Conservation (phyloP, 2,329 filamentous ascomycete genomes). For the Nigrospora oryzae region DNA sequence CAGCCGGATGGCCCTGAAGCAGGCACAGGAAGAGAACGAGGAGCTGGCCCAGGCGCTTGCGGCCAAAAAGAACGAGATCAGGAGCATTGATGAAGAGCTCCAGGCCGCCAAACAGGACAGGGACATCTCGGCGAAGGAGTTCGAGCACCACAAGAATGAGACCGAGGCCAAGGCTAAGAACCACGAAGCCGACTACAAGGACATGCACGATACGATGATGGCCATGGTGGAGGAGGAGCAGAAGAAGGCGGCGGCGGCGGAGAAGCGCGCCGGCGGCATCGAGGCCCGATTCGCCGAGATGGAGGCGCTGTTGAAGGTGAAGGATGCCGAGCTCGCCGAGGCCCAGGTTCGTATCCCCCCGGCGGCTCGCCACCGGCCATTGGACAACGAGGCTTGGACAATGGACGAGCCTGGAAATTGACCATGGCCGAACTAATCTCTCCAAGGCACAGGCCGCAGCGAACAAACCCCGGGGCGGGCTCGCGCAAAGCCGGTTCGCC, state of each 20-base stretch:
- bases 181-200: conserved; percentile 51
- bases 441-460: conserved; percentile 10
- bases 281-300: conserved; percentile 24
- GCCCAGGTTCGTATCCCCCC: conserved; percentile 36
- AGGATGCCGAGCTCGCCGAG: conserved; percentile 56
- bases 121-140: conserved; percentile 33
- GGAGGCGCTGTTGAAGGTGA: conserved; percentile 38
- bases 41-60: conserved; percentile 14
- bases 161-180: conserved; percentile 44
- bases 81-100: conserved; percentile 10
- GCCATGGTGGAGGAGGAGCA: conserved; percentile 51
- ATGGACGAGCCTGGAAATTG: no score
- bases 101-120: conserved; percentile 24
- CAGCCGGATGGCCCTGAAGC: conserved; percentile 25
- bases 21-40: conserved; percentile 14
- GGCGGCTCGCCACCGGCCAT: conserved; percentile 5
- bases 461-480: conserved; percentile 36
- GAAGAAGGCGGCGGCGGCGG: conserved; percentile 21
- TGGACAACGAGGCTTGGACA: neutral
- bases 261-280: conserved; percentile 20
- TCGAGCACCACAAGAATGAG: conserved; percentile 43
- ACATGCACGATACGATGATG: conserved; percentile 55
- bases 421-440: no score
- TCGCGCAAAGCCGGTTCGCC: conserved; percentile 47
- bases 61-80: conserved; percentile 17